Conservation (phyloP, 441 rosid species). For the Biscutella auriculata region DNA sequence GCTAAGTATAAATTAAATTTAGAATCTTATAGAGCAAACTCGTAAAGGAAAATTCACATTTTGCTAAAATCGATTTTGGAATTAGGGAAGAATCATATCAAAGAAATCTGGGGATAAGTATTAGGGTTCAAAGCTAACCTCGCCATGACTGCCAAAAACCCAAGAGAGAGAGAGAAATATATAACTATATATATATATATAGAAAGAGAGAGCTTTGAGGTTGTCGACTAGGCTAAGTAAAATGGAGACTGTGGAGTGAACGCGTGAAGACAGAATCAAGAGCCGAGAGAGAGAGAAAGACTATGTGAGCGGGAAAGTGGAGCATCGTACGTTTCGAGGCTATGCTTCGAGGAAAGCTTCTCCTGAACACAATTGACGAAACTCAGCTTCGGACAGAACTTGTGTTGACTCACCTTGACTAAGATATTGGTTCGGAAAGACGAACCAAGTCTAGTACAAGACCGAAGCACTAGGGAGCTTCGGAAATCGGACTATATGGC, state of each 20-base stretch:
- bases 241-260: constrained; percentile 12
- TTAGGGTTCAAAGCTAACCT: constrained; percentile 29
- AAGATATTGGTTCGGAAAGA: constrained; percentile 5
- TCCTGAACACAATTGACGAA: constrained; percentile 1
- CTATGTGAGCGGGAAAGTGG: constrained; percentile 45
- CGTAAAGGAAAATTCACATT: not conserved
- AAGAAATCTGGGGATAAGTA: not conserved
- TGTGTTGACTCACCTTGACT: constrained; percentile 25
- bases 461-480: constrained; percentile 15
- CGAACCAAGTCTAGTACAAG: too few species aligned
- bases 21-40: not conserved
- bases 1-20: not conserved
- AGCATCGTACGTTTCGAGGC: constrained; percentile 18
- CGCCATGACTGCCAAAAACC: constrained; percentile 30
- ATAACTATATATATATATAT: too few species aligned
- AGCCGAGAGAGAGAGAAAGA: constrained; percentile 17
- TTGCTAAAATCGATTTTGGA: not conserved
- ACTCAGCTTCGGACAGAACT: constrained; percentile 17
- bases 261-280: constrained; percentile 11
- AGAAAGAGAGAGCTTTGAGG: constrained; percentile 1
- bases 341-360: constrained; percentile 22
- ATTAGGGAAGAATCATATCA: not conserved
- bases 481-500: constrained; percentile 20
- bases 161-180: not conserved
- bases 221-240: constrained; percentile 33